phyloP scores from a whole-genome alignment of 805 yeast species.

The Candida montana region DNA sequence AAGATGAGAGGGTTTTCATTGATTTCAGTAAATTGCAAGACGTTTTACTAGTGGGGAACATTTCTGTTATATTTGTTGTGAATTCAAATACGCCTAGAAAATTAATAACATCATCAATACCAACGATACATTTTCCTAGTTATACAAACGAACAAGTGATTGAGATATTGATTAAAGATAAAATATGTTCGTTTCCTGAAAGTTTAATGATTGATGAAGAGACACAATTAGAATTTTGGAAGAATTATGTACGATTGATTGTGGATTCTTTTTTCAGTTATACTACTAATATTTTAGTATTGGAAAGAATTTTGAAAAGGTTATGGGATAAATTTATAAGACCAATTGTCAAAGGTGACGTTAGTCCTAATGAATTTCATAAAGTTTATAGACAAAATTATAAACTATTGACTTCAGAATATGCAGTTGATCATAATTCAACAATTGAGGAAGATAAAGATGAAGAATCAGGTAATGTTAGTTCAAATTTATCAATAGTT shows the following conservation, averaged over 20 bases:
- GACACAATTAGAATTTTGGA: conserved; percentile 15
- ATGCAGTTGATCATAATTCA: conserved; percentile 18
- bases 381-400: conserved; percentile 27
- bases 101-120: conserved; percentile 17
- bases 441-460: conserved; percentile 8
- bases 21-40: conserved; percentile 20
- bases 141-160: conserved; percentile 15
- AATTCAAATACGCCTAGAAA: conserved; percentile 12
- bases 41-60: conserved; percentile 11
- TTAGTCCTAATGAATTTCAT: conserved; percentile 16
- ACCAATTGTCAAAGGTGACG: conserved; percentile 14
- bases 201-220: not conserved
- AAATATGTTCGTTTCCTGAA: conserved; percentile 12
- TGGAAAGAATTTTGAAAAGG: conserved; percentile 15
- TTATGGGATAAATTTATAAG: conserved; percentile 21
- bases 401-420: conserved; percentile 29
- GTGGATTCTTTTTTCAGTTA: conserved; percentile 22
- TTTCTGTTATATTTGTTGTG: conserved; percentile 19
- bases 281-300: conserved; percentile 16
- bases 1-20: conserved; percentile 11
- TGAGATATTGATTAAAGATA: conserved; percentile 4
- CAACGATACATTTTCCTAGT: conserved; percentile 15
- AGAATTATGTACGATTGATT: conserved; percentile 18
- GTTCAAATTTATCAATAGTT: conserved; percentile 47
- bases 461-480: conserved; percentile 7